These are phyloP conservation scores for Trichothecium roseum DNA, from an alignment of 2,329 filamentous ascomycete genomes.

Conservation along the genomic window DNA sequence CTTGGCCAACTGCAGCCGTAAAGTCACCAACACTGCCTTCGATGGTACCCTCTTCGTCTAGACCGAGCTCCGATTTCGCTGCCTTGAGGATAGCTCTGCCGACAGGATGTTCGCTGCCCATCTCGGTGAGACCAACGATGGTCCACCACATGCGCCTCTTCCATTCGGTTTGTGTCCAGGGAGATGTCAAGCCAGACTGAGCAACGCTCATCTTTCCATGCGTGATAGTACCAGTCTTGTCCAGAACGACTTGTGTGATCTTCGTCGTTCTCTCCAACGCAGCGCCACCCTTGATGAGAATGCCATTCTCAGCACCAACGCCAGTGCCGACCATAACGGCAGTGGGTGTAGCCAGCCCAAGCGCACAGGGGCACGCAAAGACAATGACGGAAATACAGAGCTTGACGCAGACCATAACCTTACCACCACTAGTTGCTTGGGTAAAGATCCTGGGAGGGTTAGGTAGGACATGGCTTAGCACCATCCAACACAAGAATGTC, in stretches of 20 bases:
- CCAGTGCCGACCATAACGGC: conserved; percentile 99
- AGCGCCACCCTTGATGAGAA: conserved; percentile 93
- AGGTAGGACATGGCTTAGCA: conserved; percentile 75
- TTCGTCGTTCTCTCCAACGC: conserved; percentile 85
- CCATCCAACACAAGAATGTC: conserved; percentile 90
- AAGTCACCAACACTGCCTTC: conserved; percentile 84
- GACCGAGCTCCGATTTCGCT: conserved; percentile 64
- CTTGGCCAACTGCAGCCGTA: conserved; percentile 70
- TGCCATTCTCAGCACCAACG: conserved; percentile 87
- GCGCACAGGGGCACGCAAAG: conserved; percentile 91
- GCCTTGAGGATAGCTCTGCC: conserved; percentile 74
- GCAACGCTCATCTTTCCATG: conserved; percentile 93
- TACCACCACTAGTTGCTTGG: conserved; percentile 71
- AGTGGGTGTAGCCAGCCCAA: conserved; percentile 92
- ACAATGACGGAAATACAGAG: conserved; percentile 98
- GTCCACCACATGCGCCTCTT: conserved; percentile 82
- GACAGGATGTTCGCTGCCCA: conserved; percentile 91
- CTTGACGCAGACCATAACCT: conserved; percentile 92
- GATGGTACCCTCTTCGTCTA: conserved; percentile 62
- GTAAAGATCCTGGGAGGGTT: conserved; percentile 86
- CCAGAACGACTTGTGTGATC: conserved; percentile 80
- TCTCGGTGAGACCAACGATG: conserved; percentile 89
- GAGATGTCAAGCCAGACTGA: conserved; percentile 51
- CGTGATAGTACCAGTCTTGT: conserved; percentile 94
- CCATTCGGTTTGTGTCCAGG: conserved; percentile 61